phyloP scores from a whole-genome alignment of 2,329 filamentous ascomycete genomes.

The Geosmithia putterillii region DNA sequence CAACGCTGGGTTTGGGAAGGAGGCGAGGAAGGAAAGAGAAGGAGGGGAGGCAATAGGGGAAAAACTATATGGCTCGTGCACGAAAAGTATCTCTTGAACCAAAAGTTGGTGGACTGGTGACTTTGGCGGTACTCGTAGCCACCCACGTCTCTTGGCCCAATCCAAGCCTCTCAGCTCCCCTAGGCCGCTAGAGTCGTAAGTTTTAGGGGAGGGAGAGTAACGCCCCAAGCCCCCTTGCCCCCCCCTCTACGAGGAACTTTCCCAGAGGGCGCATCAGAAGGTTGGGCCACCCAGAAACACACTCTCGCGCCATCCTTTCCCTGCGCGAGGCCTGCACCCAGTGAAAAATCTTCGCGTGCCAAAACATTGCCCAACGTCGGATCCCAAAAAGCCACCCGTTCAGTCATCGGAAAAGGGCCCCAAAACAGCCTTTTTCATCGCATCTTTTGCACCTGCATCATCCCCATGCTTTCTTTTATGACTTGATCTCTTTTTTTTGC shows the following conservation, averaged over 20 bases:
- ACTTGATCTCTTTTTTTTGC: slow-evolving; percentile 51
- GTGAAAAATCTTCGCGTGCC: slow-evolving; percentile 43
- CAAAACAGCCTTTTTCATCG: slow-evolving; percentile 40
- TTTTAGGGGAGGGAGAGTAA: not conserved
- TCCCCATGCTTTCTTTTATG: slow-evolving; percentile 46
- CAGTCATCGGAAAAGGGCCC: slow-evolving; percentile 40
- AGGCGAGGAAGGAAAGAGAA: too few relatives aligned
- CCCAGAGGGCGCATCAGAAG: too few relatives aligned
- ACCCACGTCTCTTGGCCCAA: too few relatives aligned
- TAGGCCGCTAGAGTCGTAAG: too few relatives aligned
- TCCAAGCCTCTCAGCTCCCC: too few relatives aligned
- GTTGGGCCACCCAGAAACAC: not conserved
- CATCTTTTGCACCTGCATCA: slow-evolving; percentile 30
- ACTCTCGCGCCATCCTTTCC: not conserved
- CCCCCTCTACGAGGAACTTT: too few relatives aligned
- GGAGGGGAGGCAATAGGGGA: too few relatives aligned
- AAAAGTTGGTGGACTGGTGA: not conserved
- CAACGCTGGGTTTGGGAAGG: too few relatives aligned
- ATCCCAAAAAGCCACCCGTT: slow-evolving; percentile 26
- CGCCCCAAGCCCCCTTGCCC: not conserved
- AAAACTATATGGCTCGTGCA: slow-evolving; percentile 3
- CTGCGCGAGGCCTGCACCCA: slow-evolving; percentile 13
- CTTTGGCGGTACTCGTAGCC: not conserved
- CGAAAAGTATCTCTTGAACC: not conserved
- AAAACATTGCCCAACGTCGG: slow-evolving; percentile 44